Evolutionary conservation across 306 rosid genomes (phyloP), one percentile per base, ranked within the genome.

Genomic region (Begonia peltatifolia): DNA sequence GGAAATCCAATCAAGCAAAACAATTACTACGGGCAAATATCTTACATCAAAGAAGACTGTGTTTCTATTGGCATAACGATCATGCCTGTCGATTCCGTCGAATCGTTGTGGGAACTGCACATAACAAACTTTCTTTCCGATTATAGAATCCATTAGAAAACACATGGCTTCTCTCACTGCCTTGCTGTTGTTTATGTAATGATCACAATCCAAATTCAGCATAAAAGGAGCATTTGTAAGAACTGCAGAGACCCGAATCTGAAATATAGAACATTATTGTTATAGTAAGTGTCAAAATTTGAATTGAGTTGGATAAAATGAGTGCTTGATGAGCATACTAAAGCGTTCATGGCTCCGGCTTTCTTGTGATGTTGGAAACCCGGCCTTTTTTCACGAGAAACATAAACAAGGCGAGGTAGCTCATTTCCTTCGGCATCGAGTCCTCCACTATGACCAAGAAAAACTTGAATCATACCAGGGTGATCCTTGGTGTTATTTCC

Each of bases 391-490:
- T 88, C 96, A 67, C 96, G 61, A 46, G 96, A 88, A 51, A 88
- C 95, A 25, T 88, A 88, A 61, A 88, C 96, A 49, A 88, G 86
- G 60, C 95, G 96, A 46, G 96, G 95, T 42, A 88, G 95, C 65
- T 78, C 84, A 56, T 88, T 84, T 59, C 96, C 96, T 62, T 88
- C 96, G 5, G 76, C 68, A 61, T 88, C 95, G 68, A 69, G 83
- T 12, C 96, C 94, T 63, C 96, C 96, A 55, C 88, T 88, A 62
- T 79, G 86, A 60, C 96, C 96, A 12, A 88, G 93, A 72, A 88
- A 88, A 41, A 88, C 96, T 68, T 88, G 96, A 67, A 88, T 84
- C 96, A 88, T 88, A 42, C 96, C 96, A 17, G 94, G 96, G 65
- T 88, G 96, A 71, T 88, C 96, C 77, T 72, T 87, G 1, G 94